Conservation (phyloP, 192 early-diverging fungal species). For the Allomyces arbusculus region DNA sequence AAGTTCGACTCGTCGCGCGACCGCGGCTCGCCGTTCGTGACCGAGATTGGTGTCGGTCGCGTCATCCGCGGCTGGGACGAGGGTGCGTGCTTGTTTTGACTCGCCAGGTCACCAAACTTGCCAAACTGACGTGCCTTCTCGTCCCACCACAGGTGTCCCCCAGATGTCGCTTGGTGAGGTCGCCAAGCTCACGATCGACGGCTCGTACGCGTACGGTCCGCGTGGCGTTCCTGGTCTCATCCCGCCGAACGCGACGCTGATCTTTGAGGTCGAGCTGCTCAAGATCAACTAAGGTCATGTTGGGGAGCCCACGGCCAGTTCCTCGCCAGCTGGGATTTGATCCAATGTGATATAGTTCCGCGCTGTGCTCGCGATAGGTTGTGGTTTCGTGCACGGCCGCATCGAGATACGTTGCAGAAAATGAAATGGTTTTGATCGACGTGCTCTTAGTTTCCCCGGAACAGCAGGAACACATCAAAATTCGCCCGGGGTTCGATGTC, state of each 20-base stretch:
- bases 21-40: constrained; percentile 66
- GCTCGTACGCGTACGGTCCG: constrained; percentile 50
- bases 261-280: constrained; percentile 68
- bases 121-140: not conserved
- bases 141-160: constrained; percentile 76
- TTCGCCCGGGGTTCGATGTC: too few relatives aligned
- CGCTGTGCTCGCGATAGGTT: too few relatives aligned
- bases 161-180: constrained; percentile 77
- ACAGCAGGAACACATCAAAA: too few relatives aligned
- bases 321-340: too few relatives aligned
- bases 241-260: constrained; percentile 54
- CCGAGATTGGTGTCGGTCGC: constrained; percentile 76
- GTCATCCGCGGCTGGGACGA: constrained; percentile 61
- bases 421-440: too few relatives aligned
- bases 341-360: too few relatives aligned
- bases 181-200: constrained; percentile 64
- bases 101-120: not conserved
- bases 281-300: constrained; percentile 24
- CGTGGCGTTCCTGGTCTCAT: constrained; percentile 56
- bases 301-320: too few relatives aligned
- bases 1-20: constrained; percentile 79
- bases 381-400: too few relatives aligned
- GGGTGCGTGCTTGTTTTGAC: constrained; percentile 8
- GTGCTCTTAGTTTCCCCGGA: too few relatives aligned
- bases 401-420: too few relatives aligned